These are phyloP conservation scores for Monilinia laxa DNA, from an alignment of 2,329 filamentous ascomycete genomes.

Conservation along the genomic window DNA sequence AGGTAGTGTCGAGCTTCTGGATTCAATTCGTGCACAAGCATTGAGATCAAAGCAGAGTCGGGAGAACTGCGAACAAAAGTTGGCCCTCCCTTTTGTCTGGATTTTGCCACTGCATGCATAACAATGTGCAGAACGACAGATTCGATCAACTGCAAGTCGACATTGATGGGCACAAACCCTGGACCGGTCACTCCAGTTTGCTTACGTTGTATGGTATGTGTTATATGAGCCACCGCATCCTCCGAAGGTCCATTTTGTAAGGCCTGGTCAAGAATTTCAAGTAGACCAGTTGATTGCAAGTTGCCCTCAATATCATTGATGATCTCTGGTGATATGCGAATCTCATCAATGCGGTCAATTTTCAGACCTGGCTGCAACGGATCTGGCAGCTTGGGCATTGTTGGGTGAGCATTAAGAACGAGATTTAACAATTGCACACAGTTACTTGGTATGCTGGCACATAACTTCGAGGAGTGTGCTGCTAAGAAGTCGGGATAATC, in stretches of 20 bases:
- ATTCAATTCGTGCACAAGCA: slow-evolving; percentile 71
- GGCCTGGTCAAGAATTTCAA: slow-evolving; percentile 59
- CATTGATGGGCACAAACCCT: slow-evolving; percentile 64
- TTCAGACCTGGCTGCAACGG: slow-evolving; percentile 72
- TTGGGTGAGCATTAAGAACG: slow-evolving; percentile 77
- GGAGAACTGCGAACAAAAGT: slow-evolving; percentile 64
- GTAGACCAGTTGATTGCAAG: slow-evolving; percentile 55
- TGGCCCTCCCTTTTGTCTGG: slow-evolving; percentile 57
- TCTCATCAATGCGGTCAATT: slow-evolving; percentile 73
- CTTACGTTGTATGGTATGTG: slow-evolving; percentile 66
- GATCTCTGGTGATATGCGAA: slow-evolving; percentile 64
- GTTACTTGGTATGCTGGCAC: slow-evolving; percentile 76
- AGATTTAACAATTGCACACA: slow-evolving; percentile 87
- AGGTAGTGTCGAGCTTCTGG: slow-evolving; percentile 83
- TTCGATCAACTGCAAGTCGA: slow-evolving; percentile 72
- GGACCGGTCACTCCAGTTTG: slow-evolving; percentile 60
- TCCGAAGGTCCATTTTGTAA: slow-evolving; percentile 63
- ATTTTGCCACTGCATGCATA: slow-evolving; percentile 63
- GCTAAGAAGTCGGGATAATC: slow-evolving; percentile 93
- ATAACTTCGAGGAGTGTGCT: slow-evolving; percentile 80
- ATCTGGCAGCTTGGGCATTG: slow-evolving; percentile 69
- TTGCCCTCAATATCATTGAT: slow-evolving; percentile 56
- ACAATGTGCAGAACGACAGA: slow-evolving; percentile 83
- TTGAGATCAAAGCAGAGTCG: slow-evolving; percentile 71
- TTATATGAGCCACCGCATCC: slow-evolving; percentile 74